These are phyloP conservation scores for Fusarium metavorans DNA, from an alignment of 2,329 filamentous ascomycete genomes.

Conservation along the genomic window DNA sequence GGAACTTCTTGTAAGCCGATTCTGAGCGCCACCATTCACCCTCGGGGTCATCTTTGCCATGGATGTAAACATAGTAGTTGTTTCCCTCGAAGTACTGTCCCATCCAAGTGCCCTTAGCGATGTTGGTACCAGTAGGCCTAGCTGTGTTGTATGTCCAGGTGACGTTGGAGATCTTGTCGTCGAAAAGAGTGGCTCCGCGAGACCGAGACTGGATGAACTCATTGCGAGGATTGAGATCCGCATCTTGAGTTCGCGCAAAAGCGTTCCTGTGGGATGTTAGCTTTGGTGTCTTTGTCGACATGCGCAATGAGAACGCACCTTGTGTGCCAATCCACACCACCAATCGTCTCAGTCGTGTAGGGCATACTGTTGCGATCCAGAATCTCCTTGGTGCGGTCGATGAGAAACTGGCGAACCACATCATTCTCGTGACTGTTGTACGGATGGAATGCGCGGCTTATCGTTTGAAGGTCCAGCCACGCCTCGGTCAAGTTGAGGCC, in stretches of 20 bases:
- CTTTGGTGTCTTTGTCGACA: neutral
- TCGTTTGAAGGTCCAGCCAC: slow-evolving; percentile 82
- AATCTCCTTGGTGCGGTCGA: slow-evolving; percentile 78
- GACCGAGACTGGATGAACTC: slow-evolving; percentile 18
- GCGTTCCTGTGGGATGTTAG: slow-evolving; percentile 22
- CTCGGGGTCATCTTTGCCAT: slow-evolving; percentile 79
- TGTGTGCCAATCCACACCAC: slow-evolving; percentile 46
- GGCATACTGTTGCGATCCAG: slow-evolving; percentile 69
- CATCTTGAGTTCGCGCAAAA: neutral
- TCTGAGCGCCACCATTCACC: slow-evolving; percentile 78
- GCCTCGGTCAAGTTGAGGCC: slow-evolving; percentile 87
- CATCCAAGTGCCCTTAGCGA: slow-evolving; percentile 45
- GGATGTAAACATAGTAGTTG: slow-evolving; percentile 92
- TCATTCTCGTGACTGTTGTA: slow-evolving; percentile 91
- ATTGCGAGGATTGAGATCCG: neutral
- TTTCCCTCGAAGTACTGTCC: slow-evolving; percentile 90
- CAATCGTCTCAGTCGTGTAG: slow-evolving; percentile 56
- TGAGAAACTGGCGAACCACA: slow-evolving; percentile 79
- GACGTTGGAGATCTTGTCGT: slow-evolving; percentile 83
- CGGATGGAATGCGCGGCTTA: slow-evolving; percentile 84
- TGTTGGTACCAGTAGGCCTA: slow-evolving; percentile 29
- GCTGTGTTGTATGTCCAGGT: slow-evolving; percentile 64
- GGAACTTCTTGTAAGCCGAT: slow-evolving; percentile 57
- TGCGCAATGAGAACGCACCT: slow-evolving; percentile 31
- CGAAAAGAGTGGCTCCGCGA: slow-evolving; percentile 73